phyloP scores from a whole-genome alignment of 2,329 filamentous ascomycete species.

The Rhexocercosporidium sp. region DNA sequence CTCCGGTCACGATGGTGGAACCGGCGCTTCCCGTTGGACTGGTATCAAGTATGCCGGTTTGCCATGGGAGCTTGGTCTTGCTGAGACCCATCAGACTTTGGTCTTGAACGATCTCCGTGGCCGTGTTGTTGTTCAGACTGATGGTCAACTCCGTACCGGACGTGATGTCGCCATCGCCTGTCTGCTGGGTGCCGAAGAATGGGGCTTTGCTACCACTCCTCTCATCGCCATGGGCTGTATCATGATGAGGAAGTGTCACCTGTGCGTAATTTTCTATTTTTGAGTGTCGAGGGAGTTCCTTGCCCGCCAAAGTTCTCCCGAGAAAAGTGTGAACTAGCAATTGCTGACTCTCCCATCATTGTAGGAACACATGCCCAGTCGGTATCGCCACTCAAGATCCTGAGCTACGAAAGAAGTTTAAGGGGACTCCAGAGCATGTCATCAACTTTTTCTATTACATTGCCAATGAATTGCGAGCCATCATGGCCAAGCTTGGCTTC shows the following conservation, averaged over 20 bases:
- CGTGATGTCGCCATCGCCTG: conserved; percentile 94
- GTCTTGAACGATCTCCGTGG: conserved; percentile 95
- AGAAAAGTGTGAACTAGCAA: too few species aligned
- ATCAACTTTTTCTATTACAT: conserved; percentile 98
- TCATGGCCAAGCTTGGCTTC: conserved; percentile 96
- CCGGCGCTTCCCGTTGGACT: conserved; percentile 95
- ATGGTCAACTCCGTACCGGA: conserved; percentile 91
- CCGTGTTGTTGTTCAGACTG: conserved; percentile 93
- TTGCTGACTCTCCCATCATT: too few species aligned
- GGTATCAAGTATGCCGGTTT: conserved; percentile 98
- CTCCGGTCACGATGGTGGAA: conserved; percentile 95
- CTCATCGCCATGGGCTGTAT: conserved; percentile 97
- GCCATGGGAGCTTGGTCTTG: conserved; percentile 94
- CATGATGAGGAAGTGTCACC: conserved; percentile 76
- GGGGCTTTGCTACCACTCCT: conserved; percentile 93
- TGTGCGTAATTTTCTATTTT: too few species aligned
- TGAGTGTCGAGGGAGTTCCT: too few species aligned
- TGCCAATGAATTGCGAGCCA: conserved; percentile 91
- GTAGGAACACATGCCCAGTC: conserved; percentile 89
- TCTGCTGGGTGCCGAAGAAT: conserved; percentile 96
- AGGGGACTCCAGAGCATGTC: conserved; percentile 90
- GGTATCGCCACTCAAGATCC: conserved; percentile 96
- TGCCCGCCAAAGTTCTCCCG: too few species aligned
- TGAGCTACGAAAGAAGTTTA: conserved; percentile 92
- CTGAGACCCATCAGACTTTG: conserved; percentile 95